A percentile compares a stretch with the other conserved stretches of the same genome.
Conservation (phyloP, 495 filamentous ascomycete genomes). For the Clavariopsis aquatica region DNA sequence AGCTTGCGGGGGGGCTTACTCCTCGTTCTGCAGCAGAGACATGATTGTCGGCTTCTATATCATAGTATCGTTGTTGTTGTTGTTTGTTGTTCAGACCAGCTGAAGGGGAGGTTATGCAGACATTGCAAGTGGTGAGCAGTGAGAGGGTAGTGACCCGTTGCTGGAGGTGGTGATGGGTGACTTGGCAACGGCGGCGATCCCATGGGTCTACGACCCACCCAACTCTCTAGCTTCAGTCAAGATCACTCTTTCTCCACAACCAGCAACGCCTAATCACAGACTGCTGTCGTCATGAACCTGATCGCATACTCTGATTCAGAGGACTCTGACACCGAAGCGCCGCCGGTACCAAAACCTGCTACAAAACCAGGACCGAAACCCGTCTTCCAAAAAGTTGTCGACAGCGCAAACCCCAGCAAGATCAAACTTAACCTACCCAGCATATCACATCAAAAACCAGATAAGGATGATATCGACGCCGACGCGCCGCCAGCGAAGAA, state of each 20-base stretch:
- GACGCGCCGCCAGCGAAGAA: constrained; percentile 74
- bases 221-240: too few species aligned
- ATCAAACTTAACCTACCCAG: constrained; percentile 74
- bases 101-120: constrained; percentile 6
- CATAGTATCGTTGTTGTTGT: constrained; percentile 9
- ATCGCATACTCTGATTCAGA: constrained; percentile 70
- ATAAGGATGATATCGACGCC: constrained; percentile 44
- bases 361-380: constrained; percentile 49
- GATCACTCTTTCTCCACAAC: background rate
- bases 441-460: constrained; percentile 46
- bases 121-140: background rate
- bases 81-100: constrained; percentile 33
- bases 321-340: constrained; percentile 62
- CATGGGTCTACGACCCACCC: constrained; percentile 3
- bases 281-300: constrained; percentile 40
- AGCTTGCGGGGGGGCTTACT: constrained; percentile 70
- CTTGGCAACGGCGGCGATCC: constrained; percentile 15
- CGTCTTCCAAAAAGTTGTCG: constrained; percentile 71
- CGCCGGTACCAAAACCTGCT: constrained; percentile 42
- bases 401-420: constrained; percentile 76
- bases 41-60: constrained; percentile 49
- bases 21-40: constrained; percentile 96
- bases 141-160: background rate
- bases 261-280: background rate
- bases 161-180: background rate